Evolutionary conservation across 2,329 filamentous ascomycete species (phyloP), one percentile per base, ranked within the genome.

Genomic region (Diaporthe citrichinensis): DNA sequence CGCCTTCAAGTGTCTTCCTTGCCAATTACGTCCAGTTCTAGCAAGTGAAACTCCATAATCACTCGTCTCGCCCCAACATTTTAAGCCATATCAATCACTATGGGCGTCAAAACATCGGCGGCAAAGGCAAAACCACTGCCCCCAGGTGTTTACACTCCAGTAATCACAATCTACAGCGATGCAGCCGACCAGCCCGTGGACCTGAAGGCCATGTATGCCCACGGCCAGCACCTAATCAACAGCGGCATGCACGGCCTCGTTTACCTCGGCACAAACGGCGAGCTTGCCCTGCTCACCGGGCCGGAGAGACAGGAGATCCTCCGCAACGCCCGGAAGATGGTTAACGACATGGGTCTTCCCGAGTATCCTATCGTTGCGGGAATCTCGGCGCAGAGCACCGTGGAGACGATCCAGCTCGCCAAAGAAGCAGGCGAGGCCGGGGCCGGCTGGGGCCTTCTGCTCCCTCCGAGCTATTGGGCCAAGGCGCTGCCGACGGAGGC

Each of bases 221-320:
- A 86, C 74, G 86, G 84, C 71, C 81, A 82, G 49, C 80, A 84
- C 73, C 78, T 88, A 2, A 83, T 87, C 44, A 83, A 82, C 51
- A 83, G 84, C 3, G 87, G 86, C 8, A 83, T 87, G 79, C 84
- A 86, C 57, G 85, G 87, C 1, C 84, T 88, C 0, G 86, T 88
- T 1, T 84, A 87, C 34, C 82, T 85, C 3, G 87, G 86, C 25
- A 88, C 87, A 7, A 88, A 86, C 59, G 87, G 85, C 44, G 87
- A 88, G 75, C 82, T 86, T 14, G 85, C 84, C 1, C 80, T 88
- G 0, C 82, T 88, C 1, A 84, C 82, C 0, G 77, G 81, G 3
- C 81, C 82, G 23, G 86, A 87, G 79, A 83, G 87, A 8, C 81
- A 81, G 25, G 80, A 83, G 10, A 82, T 89, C n/a, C 79, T 88